These are phyloP conservation scores for Ostreobium quekettii DNA, from an alignment of 139 green algal species.

Conservation along the genomic window DNA sequence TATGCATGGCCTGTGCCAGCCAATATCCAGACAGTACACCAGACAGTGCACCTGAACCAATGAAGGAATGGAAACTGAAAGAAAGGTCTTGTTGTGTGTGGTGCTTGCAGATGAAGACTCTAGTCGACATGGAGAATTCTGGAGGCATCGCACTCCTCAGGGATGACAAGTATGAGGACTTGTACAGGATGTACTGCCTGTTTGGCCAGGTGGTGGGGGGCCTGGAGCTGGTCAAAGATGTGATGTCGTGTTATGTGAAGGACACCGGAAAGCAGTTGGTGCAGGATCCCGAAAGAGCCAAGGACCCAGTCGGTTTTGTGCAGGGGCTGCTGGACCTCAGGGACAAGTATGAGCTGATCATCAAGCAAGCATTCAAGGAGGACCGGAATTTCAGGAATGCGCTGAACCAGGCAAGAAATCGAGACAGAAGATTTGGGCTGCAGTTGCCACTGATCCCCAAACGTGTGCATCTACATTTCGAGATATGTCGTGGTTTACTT, in stretches of 20 bases:
- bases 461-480: not conserved
- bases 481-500: not conserved
- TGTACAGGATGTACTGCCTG: slow-evolving; percentile 85
- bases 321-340: slow-evolving; percentile 68
- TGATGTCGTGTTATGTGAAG: slow-evolving; percentile 60
- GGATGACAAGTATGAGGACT: slow-evolving; percentile 70
- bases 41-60: too few species aligned
- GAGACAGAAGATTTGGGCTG: not conserved
- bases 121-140: slow-evolving; percentile 89
- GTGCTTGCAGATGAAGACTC: slow-evolving; percentile 61
- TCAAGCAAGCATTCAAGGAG: slow-evolving; percentile 56
- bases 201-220: slow-evolving; percentile 67
- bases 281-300: slow-evolving; percentile 26
- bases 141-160: slow-evolving; percentile 75
- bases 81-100: too few species aligned
- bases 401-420: slow-evolving; percentile 59
- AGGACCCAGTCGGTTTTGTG: slow-evolving; percentile 83
- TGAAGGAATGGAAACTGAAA: too few species aligned
- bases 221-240: slow-evolving; percentile 48
- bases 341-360: slow-evolving; percentile 87
- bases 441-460: not conserved
- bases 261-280: slow-evolving; percentile 52
- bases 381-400: slow-evolving; percentile 87
- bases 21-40: too few species aligned
- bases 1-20: too few species aligned